These are phyloP conservation scores for Dioscorea alata DNA, from an alignment of 106 monocot genomes.

Conservation along the genomic window DNA sequence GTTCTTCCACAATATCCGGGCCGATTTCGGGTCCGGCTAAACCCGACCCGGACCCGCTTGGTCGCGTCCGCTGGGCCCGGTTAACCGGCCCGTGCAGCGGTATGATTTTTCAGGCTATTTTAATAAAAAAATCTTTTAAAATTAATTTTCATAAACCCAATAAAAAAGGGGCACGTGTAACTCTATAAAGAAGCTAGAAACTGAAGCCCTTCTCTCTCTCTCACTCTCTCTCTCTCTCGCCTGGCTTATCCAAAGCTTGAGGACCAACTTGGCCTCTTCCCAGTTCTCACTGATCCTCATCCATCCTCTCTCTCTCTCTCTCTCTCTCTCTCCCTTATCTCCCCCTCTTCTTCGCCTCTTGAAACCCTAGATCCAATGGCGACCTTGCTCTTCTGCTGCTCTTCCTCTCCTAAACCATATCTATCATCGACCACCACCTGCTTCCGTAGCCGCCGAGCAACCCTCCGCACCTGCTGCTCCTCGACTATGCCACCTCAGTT, in stretches of 20 bases:
- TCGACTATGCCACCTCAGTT: constrained; percentile 1
- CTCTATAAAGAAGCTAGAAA: too few species aligned
- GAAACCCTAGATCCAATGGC: constrained; percentile 27
- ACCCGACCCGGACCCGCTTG: too few species aligned
- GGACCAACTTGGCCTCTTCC: not conserved
- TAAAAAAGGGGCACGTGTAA: too few species aligned
- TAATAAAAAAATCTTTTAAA: too few species aligned
- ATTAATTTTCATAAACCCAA: too few species aligned
- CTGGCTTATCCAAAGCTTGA: constrained; percentile 5
- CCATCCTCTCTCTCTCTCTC: not conserved
- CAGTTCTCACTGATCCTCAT: not conserved
- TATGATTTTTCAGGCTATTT: too few species aligned
- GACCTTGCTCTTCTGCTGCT: constrained; percentile 35
- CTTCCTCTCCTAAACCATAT: constrained; percentile 4
- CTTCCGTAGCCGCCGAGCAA: not conserved
- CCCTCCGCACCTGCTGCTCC: constrained; percentile 7
- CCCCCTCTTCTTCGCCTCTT: not conserved
- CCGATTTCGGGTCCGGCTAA: too few species aligned
- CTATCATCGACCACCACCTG: not conserved
- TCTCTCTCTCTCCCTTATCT: not conserved
- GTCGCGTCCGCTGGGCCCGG: too few species aligned
- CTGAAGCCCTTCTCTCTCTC: too few species aligned
- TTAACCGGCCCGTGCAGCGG: too few species aligned
- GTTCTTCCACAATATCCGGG: too few species aligned
- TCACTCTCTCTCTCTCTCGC: not conserved